Evolutionary conservation across 495 filamentous ascomycete species (phyloP).

Genomic region (Aspergillus olivimuriae): DNA sequence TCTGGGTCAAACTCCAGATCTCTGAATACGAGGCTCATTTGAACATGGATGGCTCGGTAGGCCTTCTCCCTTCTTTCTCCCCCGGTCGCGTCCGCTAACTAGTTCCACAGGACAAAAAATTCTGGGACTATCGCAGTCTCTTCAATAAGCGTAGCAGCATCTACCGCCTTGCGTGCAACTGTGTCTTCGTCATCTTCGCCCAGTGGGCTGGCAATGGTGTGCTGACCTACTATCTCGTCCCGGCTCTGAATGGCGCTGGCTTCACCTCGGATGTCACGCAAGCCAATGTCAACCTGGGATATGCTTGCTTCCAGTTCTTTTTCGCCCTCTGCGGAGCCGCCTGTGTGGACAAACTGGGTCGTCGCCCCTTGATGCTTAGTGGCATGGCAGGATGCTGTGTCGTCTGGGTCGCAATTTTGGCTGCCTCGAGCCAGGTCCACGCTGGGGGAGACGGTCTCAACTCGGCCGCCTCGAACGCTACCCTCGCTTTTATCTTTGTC

Average conservation of each 20-base stretch:
- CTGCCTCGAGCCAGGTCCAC: conserved; percentile 2
- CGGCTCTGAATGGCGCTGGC: conserved; percentile 1
- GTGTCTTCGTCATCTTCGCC: conserved; percentile 3
- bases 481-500: conserved; percentile 3
- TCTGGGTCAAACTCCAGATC: conserved; percentile 3
- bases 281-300: conserved; percentile 1
- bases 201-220: conserved; percentile 6
- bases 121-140: conserved; percentile 3
- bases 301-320: conserved; percentile 3
- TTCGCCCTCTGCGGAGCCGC: conserved; percentile 1
- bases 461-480: not conserved
- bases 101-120: conserved; percentile 3
- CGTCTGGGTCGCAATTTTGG: conserved; percentile 1
- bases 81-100: not conserved
- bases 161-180: conserved; percentile 5
- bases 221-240: conserved; percentile 3
- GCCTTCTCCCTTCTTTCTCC: not conserved
- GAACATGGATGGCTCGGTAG: conserved; percentile 5
- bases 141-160: conserved; percentile 5
- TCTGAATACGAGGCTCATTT: conserved; percentile 2
- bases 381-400: conserved; percentile 4
- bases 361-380: conserved; percentile 3
- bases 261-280: not conserved
- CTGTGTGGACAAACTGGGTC: conserved; percentile 1
- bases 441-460: not conserved